phyloP scores from a whole-genome alignment of 768 basidiomycete genomes.

The Albatrellus ellisii region DNA sequence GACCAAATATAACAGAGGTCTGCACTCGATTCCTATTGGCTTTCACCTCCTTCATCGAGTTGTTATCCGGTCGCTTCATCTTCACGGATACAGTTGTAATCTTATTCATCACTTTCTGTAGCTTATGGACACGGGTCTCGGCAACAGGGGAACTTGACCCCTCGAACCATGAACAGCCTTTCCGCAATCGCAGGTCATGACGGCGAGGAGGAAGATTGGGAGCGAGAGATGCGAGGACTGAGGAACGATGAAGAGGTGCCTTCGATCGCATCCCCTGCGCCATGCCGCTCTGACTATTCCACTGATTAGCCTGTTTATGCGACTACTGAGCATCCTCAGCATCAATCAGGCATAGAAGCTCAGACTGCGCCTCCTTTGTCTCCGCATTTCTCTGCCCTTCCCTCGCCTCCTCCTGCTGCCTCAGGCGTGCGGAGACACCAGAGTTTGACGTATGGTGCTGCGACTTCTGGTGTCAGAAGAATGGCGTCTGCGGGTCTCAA shows the following conservation, averaged over 20 bases:
- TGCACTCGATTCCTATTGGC: not conserved
- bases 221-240: conserved; percentile 45
- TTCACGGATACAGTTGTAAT: not conserved
- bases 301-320: not conserved
- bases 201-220: conserved; percentile 84
- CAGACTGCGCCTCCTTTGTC: conserved; percentile 46
- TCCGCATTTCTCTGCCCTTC: conserved; percentile 44
- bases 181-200: conserved; percentile 79
- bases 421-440: conserved; percentile 57
- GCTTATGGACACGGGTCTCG: conserved; percentile 13
- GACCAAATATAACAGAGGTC: conserved; percentile 12
- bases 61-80: not conserved
- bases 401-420: conserved; percentile 55
- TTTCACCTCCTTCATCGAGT: not conserved
- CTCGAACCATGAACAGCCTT: conserved; percentile 69
- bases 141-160: conserved; percentile 48
- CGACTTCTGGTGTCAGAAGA: conserved; percentile 32
- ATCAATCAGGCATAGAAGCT: conserved; percentile 36
- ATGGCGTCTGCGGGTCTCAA: conserved; percentile 42
- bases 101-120: conserved; percentile 2
- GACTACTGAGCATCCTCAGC: conserved; percentile 19
- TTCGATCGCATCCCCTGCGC: conserved; percentile 5
- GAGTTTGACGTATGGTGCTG: conserved; percentile 61
- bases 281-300: conserved; percentile 3
- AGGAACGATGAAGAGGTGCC: conserved; percentile 56